Evolutionary conservation across 805 yeast genomes (phyloP).

Genomic region (Wickerhamomyces silvicola): DNA sequence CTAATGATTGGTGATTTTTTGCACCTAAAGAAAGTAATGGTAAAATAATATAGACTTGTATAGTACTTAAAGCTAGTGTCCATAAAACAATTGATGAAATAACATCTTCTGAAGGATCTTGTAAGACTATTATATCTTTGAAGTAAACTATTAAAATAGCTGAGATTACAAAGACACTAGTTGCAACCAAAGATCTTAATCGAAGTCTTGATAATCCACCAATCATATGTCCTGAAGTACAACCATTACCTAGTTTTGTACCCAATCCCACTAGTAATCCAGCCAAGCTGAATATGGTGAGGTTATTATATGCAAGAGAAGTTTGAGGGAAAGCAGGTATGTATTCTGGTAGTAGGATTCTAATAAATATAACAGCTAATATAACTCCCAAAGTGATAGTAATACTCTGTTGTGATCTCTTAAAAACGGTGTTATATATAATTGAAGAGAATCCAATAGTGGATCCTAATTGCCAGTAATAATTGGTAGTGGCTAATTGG

Average conservation of each 20-base stretch:
- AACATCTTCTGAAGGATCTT: conserved; percentile 8
- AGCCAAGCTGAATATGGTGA: conserved; percentile 15
- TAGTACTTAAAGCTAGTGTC: conserved; percentile 5
- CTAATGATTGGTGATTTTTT: background rate
- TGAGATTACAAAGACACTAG: conserved; percentile 28
- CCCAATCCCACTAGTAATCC: conserved; percentile 44
- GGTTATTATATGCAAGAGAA: conserved; percentile 1
- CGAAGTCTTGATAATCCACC: conserved; percentile 42
- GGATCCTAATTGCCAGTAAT: conserved; percentile 32
- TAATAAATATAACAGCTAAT: conserved; percentile 22
- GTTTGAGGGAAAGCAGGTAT: conserved; percentile 16
- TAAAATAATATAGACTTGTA: conserved; percentile 21
- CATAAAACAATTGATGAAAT: conserved; percentile 3
- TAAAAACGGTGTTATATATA: conserved; percentile 25
- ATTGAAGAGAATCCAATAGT: conserved; percentile 43
- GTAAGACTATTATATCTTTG: conserved; percentile 1
- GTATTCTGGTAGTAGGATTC: conserved; percentile 23
- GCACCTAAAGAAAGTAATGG: conserved; percentile 16
- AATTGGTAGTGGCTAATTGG: conserved; percentile 39
- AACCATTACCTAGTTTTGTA: conserved; percentile 41
- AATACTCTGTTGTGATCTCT: conserved; percentile 20
- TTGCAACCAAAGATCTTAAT: conserved; percentile 39
- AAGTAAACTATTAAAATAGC: conserved; percentile 25
- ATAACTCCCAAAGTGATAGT: conserved; percentile 32
- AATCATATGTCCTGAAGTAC: conserved; percentile 52